phyloP scores from a whole-genome alignment of 176 grass and related monocot species.

The Eleusine coracana region DNA sequence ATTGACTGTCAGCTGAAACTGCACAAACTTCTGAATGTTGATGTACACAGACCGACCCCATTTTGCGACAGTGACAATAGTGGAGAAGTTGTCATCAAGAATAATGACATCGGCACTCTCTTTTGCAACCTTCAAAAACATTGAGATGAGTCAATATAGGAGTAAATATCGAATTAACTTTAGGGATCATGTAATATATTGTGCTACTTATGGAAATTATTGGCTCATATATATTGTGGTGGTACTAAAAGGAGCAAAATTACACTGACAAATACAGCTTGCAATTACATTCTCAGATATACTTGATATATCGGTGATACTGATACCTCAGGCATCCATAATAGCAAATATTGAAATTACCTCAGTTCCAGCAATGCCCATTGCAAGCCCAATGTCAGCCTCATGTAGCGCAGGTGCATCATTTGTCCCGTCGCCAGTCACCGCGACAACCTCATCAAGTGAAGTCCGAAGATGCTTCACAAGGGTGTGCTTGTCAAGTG shows the following conservation, averaged over 20 bases:
- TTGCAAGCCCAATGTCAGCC: constrained; percentile 93
- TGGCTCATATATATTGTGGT: not conserved
- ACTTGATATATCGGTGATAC: not conserved
- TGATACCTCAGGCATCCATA: not conserved
- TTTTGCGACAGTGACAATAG: constrained; percentile 93
- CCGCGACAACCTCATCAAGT: constrained; percentile 83
- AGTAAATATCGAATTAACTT: constrained; percentile 21
- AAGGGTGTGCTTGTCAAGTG: constrained; percentile 92
- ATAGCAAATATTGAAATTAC: constrained; percentile 40
- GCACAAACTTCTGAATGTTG: constrained; percentile 98
- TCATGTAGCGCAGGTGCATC: constrained; percentile 95
- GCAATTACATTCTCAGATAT: constrained; percentile 4
- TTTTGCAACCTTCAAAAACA: constrained; percentile 72
- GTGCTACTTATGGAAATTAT: constrained; percentile 8
- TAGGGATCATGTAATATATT: constrained; percentile 14
- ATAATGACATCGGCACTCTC: constrained; percentile 98
- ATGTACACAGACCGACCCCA: constrained; percentile 98
- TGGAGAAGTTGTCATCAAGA: constrained; percentile 98
- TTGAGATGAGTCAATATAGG: constrained; percentile 24
- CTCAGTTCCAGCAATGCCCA: constrained; percentile 97
- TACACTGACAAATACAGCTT: not conserved
- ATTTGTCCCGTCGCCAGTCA: constrained; percentile 95
- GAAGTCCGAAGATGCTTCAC: constrained; percentile 84
- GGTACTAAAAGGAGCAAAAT: not conserved
- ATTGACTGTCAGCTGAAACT: constrained; percentile 97